Base-by-base conservation (phyloP, 1,284 basidiomycete genomes). In the Ganoderma lingzhi region DNA sequence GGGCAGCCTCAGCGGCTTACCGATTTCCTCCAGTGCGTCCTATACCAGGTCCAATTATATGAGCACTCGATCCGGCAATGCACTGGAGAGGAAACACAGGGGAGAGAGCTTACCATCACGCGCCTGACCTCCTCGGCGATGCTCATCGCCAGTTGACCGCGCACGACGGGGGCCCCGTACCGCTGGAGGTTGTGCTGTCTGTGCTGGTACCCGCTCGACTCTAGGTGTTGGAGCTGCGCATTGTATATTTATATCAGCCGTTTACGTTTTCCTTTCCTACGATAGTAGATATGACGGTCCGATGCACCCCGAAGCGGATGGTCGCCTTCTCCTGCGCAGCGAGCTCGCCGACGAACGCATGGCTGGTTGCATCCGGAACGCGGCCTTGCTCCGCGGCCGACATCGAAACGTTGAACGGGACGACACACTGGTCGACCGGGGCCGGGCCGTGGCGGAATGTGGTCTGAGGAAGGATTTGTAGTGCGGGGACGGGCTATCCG, bases 161-260 rank as follows among this genome's bases (percentile, higher is more conserved):
- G 53, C 53, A 35, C 30, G 53, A 56, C 23, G 53, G 30, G 32
- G 6, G 14, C 32, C 23, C 32, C 17, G 32, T 30, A 15, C 30
- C 53, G 53, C 14, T 32, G 53, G 53, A 56, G 53, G 53, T 56
- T 56, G 53, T 56, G 30, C 30, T 56, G 53, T 9, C 15, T 35
- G 3, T 30, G 6, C 14, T 17, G 32, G 53, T 35, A 56, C 6
- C 53, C 30, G 12, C 53, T 56, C 30, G 17, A 35, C 53, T 35
- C 53, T 5, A 19, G 8, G 53, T 17, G 30, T 17, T 14, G 30
- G 53, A 56, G 32, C 53, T 35, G 53, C 8, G 53, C 53, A 9
- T 6, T 6, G 53, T 12, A 6, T 9, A 41, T 12, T 41, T 12
- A 41, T 35, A 32, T 56, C 17, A 56, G 53, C 15, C 30, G 53